phyloP scores from a whole-genome alignment of 768 basidiomycete species.

The Cubamyces lactineus region DNA sequence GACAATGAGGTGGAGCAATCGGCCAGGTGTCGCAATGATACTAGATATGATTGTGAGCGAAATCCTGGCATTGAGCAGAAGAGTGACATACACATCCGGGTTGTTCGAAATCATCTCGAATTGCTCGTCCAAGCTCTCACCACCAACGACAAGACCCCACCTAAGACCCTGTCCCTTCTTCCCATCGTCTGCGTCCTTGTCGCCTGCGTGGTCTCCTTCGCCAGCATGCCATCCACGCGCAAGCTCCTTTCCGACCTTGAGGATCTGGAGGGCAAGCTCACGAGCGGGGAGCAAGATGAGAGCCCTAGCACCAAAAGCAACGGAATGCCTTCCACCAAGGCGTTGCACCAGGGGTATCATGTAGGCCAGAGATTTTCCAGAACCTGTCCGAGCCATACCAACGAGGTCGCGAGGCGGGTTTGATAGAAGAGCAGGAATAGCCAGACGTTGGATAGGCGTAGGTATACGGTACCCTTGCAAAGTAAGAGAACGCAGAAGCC shows the following conservation, averaged over 20 bases:
- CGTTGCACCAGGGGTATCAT: constrained; percentile 90
- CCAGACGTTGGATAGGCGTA: constrained; percentile 92
- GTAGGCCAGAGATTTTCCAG: constrained; percentile 96
- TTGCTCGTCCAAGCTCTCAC: constrained; percentile 94
- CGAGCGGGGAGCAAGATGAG: constrained; percentile 90
- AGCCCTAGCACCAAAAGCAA: constrained; percentile 81
- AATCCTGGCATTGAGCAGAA: neutral
- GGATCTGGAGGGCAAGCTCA: constrained; percentile 91
- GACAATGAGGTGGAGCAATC: constrained; percentile 92
- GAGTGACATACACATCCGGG: constrained; percentile 83
- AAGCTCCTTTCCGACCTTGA: constrained; percentile 96
- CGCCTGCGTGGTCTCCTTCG: constrained; percentile 71
- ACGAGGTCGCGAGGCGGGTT: constrained; percentile 91
- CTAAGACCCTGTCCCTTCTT: constrained; percentile 66
- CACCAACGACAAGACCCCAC: constrained; percentile 96
- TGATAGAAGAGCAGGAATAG: constrained; percentile 83
- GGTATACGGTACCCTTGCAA: constrained; percentile 94
- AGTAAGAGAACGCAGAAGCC: constrained; percentile 80
- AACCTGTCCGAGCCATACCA: constrained; percentile 98
- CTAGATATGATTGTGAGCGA: constrained; percentile 43
- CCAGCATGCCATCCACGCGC: constrained; percentile 74
- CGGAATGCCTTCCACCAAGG: constrained; percentile 78
- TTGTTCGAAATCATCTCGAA: constrained; percentile 94
- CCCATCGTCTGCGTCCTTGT: constrained; percentile 53
- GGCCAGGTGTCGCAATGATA: constrained; percentile 97